A percentile compares a stretch with the other conserved stretches of the same genome.
phyloP scores from a whole-genome alignment of 2,329 filamentous ascomycete species.

The Cladosporium sp. region DNA sequence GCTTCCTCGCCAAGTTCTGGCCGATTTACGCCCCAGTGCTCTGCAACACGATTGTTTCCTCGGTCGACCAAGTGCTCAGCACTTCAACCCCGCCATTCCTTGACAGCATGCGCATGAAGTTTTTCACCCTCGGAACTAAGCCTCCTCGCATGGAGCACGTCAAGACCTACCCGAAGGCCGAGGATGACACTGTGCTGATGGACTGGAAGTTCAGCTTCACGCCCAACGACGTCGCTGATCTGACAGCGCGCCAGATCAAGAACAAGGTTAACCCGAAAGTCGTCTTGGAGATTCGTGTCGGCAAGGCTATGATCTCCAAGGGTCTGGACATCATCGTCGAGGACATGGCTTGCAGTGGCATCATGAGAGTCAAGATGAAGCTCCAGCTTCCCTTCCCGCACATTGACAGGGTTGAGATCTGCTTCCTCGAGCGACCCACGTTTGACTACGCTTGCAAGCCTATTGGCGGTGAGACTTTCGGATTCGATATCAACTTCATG shows the following conservation, averaged over 20 bases:
- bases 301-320: slow-evolving; percentile 95
- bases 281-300: slow-evolving; percentile 87
- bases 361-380: slow-evolving; percentile 97
- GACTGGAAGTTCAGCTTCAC: slow-evolving; percentile 99
- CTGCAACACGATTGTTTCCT: slow-evolving; percentile 83
- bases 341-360: slow-evolving; percentile 90
- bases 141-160: slow-evolving; percentile 95
- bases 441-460: slow-evolving; percentile 99
- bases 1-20: slow-evolving; percentile 98
- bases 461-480: slow-evolving; percentile 86
- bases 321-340: slow-evolving; percentile 96
- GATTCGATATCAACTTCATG: slow-evolving; percentile 99
- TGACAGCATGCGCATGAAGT: slow-evolving; percentile 88
- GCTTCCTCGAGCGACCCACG: slow-evolving; percentile 78
- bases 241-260: slow-evolving; percentile 83
- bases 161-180: slow-evolving; percentile 93
- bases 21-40: slow-evolving; percentile 95
- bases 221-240: slow-evolving; percentile 84
- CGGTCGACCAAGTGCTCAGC: slow-evolving; percentile 92
- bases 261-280: slow-evolving; percentile 97
- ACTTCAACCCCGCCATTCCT: slow-evolving; percentile 86
- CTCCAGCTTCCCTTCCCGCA: slow-evolving; percentile 93
- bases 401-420: slow-evolving; percentile 90
- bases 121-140: slow-evolving; percentile 89
- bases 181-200: slow-evolving; percentile 95